phyloP scores from a whole-genome alignment of 208 protist genomes.

The Trypanosoma conorhini region DNA sequence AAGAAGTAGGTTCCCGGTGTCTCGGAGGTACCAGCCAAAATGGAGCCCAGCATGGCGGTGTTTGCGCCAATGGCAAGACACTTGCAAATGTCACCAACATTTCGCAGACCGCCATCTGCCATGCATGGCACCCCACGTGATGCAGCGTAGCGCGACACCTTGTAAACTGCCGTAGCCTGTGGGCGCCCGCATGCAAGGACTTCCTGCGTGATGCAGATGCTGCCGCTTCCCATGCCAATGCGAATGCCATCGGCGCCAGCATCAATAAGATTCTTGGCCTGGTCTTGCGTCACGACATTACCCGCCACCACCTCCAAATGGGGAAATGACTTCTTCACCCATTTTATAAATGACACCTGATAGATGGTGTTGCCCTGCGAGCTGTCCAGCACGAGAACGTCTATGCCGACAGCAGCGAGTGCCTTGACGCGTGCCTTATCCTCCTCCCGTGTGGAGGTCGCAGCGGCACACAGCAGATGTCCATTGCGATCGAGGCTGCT shows the following conservation, averaged over 20 bases:
- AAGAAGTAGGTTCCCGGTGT: constrained; percentile 95
- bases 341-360: constrained; percentile 95
- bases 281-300: constrained; percentile 97
- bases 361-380: constrained; percentile 97
- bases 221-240: constrained; percentile 98
- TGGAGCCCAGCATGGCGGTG: constrained; percentile 87
- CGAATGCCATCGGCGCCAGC: constrained; percentile 97
- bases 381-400: constrained; percentile 96
- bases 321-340: constrained; percentile 92
- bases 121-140: constrained; percentile 92
- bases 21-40: constrained; percentile 93
- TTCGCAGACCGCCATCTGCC: constrained; percentile 94
- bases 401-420: constrained; percentile 88
- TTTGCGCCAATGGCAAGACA: constrained; percentile 92
- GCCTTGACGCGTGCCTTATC: constrained; percentile 85
- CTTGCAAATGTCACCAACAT: constrained; percentile 96
- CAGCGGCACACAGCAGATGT: constrained; percentile 88
- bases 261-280: constrained; percentile 96
- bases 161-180: constrained; percentile 96
- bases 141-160: constrained; percentile 86
- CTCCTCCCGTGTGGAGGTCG: constrained; percentile 90
- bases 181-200: constrained; percentile 94
- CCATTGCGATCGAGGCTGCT: constrained; percentile 80
- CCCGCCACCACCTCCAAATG: constrained; percentile 91
- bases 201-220: constrained; percentile 98